Base-by-base conservation (phyloP, 108 stramenopile species). In the Nitzschia inconspicua region DNA sequence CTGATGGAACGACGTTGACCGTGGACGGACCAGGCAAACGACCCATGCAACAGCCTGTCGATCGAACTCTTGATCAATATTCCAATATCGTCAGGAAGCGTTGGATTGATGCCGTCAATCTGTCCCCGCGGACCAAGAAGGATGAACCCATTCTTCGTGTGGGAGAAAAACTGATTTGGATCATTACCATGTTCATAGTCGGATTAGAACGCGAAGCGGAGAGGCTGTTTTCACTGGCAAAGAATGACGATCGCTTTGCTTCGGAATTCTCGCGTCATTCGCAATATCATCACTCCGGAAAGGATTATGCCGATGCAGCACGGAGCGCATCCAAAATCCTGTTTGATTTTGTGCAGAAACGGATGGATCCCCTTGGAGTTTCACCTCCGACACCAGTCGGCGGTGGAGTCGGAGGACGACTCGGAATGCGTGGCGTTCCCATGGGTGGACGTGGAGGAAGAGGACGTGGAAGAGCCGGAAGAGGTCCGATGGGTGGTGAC, bases 281-380 rank as follows among this genome's bases (percentile, higher is more conserved):
- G 23, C 44, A 48, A 48, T 80, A 66, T 37, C 57, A 70, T 49
- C 79, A 81, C 22, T 65, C 84, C 2, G 47, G 61, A 3, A 86
- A 84, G 40, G 83, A 88, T 31, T 83, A 83, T 42, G 58, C 44
- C 14, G 91, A 92, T 35, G 85, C 87, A 14, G 82, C 88, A 31
- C 82, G 79, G 57, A 87, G 84, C 66, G 84, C 82, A 11, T 80
- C 91, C 8, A 92, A 89, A 49, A 72, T 88, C 44, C 51, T 92
- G 10, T 63, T 71, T 28, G 91, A 92, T 51, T 92, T 79, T 65
- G 77, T 82, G 1, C 66, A 75, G 44, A 71, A 69, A 24, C 67
- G 72, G 47, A 71, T 83, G 22, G 80, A 80, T 8, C 63, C 72
- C 14, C 32, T 36, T 14, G 40, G 46, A 60, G 47, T 59, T 11